phyloP scores from a whole-genome alignment of 805 yeast species.

The Saccharomyces jurei region DNA sequence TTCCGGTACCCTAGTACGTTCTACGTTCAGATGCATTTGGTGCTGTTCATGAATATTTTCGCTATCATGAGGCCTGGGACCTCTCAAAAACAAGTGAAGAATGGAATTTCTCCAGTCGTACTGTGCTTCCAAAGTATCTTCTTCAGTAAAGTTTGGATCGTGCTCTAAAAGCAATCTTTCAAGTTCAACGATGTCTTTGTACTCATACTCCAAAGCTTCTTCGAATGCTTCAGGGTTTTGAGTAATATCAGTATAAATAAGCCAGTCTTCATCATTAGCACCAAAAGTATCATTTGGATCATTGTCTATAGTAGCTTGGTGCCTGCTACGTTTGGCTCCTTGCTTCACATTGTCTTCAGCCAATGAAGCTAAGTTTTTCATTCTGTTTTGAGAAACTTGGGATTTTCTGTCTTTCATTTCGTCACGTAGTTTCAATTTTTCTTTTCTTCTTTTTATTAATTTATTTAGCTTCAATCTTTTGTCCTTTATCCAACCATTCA shows the following conservation, averaged over 20 bases:
- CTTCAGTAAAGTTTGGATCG: conserved; percentile 81
- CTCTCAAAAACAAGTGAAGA: conserved; percentile 78
- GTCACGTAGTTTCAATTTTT: conserved; percentile 58
- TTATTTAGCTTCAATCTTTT: conserved; percentile 54
- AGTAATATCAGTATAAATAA: conserved; percentile 75
- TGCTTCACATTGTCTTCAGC: conserved; percentile 57
- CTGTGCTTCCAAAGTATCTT: conserved; percentile 73
- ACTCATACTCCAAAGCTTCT: conserved; percentile 72
- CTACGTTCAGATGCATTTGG: conserved; percentile 85
- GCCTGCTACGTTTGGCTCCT: conserved; percentile 41
- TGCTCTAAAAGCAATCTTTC: conserved; percentile 71
- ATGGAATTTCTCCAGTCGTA: conserved; percentile 79
- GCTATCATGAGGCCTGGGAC: conserved; percentile 78
- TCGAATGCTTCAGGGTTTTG: conserved; percentile 55
- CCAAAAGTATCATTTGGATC: conserved; percentile 94
- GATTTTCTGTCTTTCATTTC: conserved; percentile 86
- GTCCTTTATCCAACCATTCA: conserved; percentile 70
- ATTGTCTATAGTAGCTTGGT: conserved; percentile 66
- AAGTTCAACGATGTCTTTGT: conserved; percentile 46
- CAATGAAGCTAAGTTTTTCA: conserved; percentile 82
- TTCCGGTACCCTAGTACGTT: conserved; percentile 88
- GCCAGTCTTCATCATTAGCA: conserved; percentile 94
- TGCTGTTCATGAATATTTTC: conserved; percentile 80
- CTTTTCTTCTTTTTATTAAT: conserved; percentile 56
- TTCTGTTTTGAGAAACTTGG: conserved; percentile 81